Percentiles rank a stretch among this genome's conserved stretches.
Conservation (phyloP, 1,139 yeast genomes). For the Hanseniaspora uvarum region DNA sequence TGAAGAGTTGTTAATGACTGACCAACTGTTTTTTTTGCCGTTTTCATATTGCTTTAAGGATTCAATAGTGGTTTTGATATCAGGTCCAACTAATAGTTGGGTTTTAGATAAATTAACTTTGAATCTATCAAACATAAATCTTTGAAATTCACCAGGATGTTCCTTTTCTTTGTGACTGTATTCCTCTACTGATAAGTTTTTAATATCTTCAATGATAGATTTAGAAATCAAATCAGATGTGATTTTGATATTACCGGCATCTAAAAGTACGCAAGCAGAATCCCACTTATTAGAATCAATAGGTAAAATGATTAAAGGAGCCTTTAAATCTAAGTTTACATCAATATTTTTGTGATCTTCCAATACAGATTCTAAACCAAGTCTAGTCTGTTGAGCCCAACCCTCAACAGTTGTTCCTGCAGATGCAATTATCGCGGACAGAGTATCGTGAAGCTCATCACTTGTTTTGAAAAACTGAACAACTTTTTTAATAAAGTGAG, state of each 20-base stretch:
- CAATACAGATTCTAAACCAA: conserved; percentile 85
- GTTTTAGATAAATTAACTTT: conserved; percentile 71
- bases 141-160: conserved; percentile 52
- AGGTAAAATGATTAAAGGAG: conserved; percentile 87
- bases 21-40: conserved; percentile 29
- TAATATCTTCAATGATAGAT: conserved; percentile 58
- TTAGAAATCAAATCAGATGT: conserved; percentile 71
- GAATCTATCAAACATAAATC: conserved; percentile 83
- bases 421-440: conserved; percentile 85
- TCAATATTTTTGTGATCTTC: conserved; percentile 89
- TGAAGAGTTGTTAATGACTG: conserved; percentile 64
- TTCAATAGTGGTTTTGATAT: conserved; percentile 63
- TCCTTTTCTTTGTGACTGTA: conserved; percentile 53
- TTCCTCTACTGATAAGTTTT: conserved; percentile 49
- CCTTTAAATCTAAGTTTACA: conserved; percentile 77
- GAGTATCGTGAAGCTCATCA: conserved; percentile 70
- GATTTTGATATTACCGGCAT: conserved; percentile 91
- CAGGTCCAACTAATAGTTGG: conserved; percentile 77
- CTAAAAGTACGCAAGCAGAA: conserved; percentile 83
- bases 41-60: conserved; percentile 46
- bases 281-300: conserved; percentile 68
- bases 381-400: conserved; percentile 74
- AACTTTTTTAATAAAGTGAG: conserved; percentile 66
- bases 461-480: conserved; percentile 77
- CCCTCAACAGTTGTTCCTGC: conserved; percentile 95